Percentiles rank a stretch among this genome's conserved stretches.
phyloP scores from a whole-genome alignment of 1,284 basidiomycete species.

The Meripilus lineatus region DNA sequence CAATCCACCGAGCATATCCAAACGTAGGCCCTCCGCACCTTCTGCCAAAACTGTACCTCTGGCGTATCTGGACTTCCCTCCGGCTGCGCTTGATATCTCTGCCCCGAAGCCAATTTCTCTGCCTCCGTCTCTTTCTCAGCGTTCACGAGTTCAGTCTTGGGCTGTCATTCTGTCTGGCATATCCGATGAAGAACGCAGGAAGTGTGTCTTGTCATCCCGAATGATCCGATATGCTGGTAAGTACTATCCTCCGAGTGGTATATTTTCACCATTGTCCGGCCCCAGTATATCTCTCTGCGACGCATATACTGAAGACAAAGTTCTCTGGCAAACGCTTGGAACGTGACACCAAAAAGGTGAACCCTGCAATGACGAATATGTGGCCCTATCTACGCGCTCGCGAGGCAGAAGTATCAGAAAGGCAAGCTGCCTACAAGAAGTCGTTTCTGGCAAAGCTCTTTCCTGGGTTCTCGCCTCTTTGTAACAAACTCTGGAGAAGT shows the following conservation, averaged over 20 bases:
- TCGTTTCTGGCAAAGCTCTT: conserved; percentile 46
- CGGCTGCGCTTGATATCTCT: conserved; percentile 12
- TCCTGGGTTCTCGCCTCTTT: conserved; percentile 31
- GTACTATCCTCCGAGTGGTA: not conserved
- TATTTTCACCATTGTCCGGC: not conserved
- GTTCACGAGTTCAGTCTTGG: conserved; percentile 48
- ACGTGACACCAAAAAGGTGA: conserved; percentile 31
- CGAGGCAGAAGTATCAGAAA: conserved; percentile 34
- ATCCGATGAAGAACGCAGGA: conserved; percentile 34
- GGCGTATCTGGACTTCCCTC: conserved; percentile 31
- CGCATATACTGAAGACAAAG: conserved; percentile 35
- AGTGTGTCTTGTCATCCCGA: conserved; percentile 48
- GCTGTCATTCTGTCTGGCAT: conserved; percentile 52
- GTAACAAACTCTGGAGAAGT: conserved; percentile 49
- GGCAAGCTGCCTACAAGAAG: conserved; percentile 33
- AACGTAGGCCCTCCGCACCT: not conserved
- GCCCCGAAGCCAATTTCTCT: conserved; percentile 38
- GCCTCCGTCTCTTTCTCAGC: conserved; percentile 52
- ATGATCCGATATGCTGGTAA: conserved; percentile 64
- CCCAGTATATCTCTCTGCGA: conserved; percentile 59
- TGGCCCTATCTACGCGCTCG: conserved; percentile 64
- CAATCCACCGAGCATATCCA: conserved; percentile 3
- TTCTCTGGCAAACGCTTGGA: conserved; percentile 48
- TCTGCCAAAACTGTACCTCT: conserved; percentile 7
- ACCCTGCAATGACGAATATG: conserved; percentile 48